These are phyloP conservation scores for Talaromyces albobiverticillius DNA, from an alignment of 2,329 filamentous ascomycete genomes.

Conservation along the genomic window DNA sequence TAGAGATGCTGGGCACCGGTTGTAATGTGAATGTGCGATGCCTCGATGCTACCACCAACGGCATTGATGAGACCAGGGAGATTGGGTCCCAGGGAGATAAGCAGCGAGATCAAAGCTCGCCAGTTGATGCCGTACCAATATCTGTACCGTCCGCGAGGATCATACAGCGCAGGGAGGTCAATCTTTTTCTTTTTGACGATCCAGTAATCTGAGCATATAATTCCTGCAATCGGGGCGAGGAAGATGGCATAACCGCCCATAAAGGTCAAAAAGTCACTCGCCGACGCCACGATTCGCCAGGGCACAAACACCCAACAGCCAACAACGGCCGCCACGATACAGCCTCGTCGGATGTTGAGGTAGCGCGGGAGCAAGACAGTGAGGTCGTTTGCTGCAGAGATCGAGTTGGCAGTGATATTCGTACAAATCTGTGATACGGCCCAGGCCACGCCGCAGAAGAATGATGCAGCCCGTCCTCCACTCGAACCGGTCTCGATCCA, in stretches of 20 bases:
- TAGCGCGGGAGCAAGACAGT: slow-evolving; percentile 52
- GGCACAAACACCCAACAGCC: slow-evolving; percentile 30
- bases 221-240: slow-evolving; percentile 42
- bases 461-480: slow-evolving; percentile 30
- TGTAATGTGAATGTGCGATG: too few species aligned
- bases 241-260: slow-evolving; percentile 29
- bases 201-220: slow-evolving; percentile 44
- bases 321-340: slow-evolving; percentile 44
- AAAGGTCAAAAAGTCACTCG: slow-evolving; percentile 25
- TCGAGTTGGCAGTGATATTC: slow-evolving; percentile 53
- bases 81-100: slow-evolving; percentile 31
- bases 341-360: slow-evolving; percentile 52
- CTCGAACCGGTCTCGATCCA: slow-evolving; percentile 24
- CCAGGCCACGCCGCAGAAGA: slow-evolving; percentile 29
- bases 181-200: slow-evolving; percentile 36
- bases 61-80: slow-evolving; percentile 23
- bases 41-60: slow-evolving; percentile 27
- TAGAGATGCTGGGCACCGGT: slow-evolving; percentile 27
- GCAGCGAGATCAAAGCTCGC: slow-evolving; percentile 31
- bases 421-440: slow-evolving; percentile 50
- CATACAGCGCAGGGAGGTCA: slow-evolving; percentile 45
- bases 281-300: slow-evolving; percentile 38
- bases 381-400: slow-evolving; percentile 55
- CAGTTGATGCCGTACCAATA: slow-evolving; percentile 31
- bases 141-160: slow-evolving; percentile 41